Evolutionary conservation across 306 rosid genomes (phyloP).

Genomic region (Dryas alaskensis): DNA sequence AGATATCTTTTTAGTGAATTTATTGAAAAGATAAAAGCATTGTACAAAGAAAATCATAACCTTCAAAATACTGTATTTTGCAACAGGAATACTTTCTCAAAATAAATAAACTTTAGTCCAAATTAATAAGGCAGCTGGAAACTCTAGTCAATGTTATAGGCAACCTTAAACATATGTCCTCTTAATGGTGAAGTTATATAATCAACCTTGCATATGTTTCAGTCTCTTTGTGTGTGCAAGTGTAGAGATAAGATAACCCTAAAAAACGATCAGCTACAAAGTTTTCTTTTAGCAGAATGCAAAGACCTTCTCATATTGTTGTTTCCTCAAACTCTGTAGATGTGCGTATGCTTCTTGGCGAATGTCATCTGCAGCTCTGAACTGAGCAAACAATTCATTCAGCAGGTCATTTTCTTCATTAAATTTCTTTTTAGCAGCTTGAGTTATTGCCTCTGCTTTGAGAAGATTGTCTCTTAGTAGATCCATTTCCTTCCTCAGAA

Average conservation of each 20-base stretch:
- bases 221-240: neutral
- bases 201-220: neutral
- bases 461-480: conserved; percentile 50
- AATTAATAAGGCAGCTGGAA: neutral
- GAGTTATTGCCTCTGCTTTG: conserved; percentile 53
- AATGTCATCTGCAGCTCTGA: conserved; percentile 57
- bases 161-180: neutral
- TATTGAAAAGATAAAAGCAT: neutral
- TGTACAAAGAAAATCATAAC: neutral
- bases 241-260: neutral
- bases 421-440: conserved; percentile 55
- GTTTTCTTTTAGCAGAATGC: conserved; percentile 6
- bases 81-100: too few relatives aligned
- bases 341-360: conserved; percentile 76
- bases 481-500: conserved; percentile 62
- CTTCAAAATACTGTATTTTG: neutral
- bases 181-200: neutral
- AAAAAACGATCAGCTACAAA: neutral
- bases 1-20: neutral
- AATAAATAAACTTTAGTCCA: neutral
- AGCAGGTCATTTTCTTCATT: conserved; percentile 41
- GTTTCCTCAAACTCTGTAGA: conserved; percentile 56
- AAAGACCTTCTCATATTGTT: conserved; percentile 61
- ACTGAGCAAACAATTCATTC: conserved; percentile 42
- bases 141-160: neutral